These are phyloP conservation scores for Fusarium praegraminearum DNA, from an alignment of 2,329 filamentous ascomycete species.

Conservation along the genomic window DNA sequence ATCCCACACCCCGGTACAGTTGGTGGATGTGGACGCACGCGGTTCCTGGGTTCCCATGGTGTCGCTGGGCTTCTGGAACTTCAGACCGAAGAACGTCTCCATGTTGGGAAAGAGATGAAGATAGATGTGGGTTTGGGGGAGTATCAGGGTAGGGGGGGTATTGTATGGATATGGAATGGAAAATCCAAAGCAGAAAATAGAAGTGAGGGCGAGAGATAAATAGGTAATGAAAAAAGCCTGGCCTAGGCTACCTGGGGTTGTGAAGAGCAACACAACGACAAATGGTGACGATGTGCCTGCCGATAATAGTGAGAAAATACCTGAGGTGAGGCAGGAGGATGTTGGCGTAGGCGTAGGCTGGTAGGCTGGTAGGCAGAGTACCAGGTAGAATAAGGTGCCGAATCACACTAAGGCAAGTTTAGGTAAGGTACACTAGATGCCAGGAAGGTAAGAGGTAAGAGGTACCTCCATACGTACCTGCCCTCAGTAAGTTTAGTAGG, in stretches of 20 bases:
- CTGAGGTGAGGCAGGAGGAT: slow-evolving; percentile 11
- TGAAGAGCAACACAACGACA: not conserved
- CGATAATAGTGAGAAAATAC: slow-evolving; percentile 13
- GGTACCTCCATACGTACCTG: not conserved
- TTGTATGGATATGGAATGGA: not conserved
- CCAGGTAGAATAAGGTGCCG: slow-evolving; percentile 24
- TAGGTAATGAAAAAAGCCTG: too few relatives aligned
- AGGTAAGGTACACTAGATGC: slow-evolving; percentile 12
- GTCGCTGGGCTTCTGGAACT: slow-evolving; percentile 45
- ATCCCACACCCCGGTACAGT: slow-evolving; percentile 32
- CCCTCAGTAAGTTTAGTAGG: slow-evolving; percentile 7
- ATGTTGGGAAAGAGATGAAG: slow-evolving; percentile 7
- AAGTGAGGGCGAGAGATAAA: not conserved
- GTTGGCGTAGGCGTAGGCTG: too few relatives aligned
- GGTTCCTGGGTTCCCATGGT: slow-evolving; percentile 40
- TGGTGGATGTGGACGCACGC: slow-evolving; percentile 40
- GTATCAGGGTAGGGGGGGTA: not conserved
- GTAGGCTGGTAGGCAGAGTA: not conserved
- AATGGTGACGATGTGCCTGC: slow-evolving; percentile 6
- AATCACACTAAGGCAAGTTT: slow-evolving; percentile 22
- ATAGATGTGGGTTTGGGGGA: slow-evolving; percentile 10
- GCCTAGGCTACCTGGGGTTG: not conserved
- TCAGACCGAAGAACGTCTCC: slow-evolving; percentile 21
- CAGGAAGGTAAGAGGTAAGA: not conserved
- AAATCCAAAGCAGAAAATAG: not conserved